Evolutionary conservation across 805 yeast genomes (phyloP), one percentile per base, ranked within the genome.

Genomic region (Suhomyces pyralidae): DNA sequence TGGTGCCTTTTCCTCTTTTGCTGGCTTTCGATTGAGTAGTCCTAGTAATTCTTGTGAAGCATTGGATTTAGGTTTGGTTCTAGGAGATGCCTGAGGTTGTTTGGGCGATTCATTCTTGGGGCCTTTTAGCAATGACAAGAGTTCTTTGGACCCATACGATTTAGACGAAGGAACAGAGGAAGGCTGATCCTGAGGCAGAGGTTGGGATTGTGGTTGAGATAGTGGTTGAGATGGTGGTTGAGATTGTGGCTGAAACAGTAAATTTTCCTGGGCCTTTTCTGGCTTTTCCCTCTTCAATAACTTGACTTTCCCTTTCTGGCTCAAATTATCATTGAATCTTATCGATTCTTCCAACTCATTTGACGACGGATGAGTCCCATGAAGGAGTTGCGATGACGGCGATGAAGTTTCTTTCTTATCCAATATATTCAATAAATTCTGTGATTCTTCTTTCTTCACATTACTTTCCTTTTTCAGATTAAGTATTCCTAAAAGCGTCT

Each of bases 311-410:
- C 65, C 70, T 15, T 55, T 50, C 2, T 28, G 32, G 5, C 58
- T 56, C 14, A 43, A 32, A n/a, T 45, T 28, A 28, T 51, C 50
- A n/a, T 52, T 53, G 17, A 45, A 45, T n/a, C 51, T 55, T 14
- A 56, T 45, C 9, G 65, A 58, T 32, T 57, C 61, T 53, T 65
- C 70, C 25, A 66, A 51, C 44, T 63, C 69, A 43, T 64, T 68
- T 3, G 71, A 65, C 6, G 68, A 61, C 45, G 55, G 58, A 34
- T 48, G 45, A 32, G 43, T n/a, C 14, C 12, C 25, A 9, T 19
- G 40, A 8, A 26, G 26, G 6, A 28, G 6, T 32, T 34, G 44
- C 6, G 48, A 26, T 43, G 47, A 15, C 15, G 36, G 40, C 3
- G 36, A 8, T 20, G 44, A 15, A 10, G 28, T 24, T 3, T 42